These are phyloP conservation scores for Paspalum vaginatum DNA, from an alignment of 176 grass and related monocot genomes.

Conservation along the genomic window DNA sequence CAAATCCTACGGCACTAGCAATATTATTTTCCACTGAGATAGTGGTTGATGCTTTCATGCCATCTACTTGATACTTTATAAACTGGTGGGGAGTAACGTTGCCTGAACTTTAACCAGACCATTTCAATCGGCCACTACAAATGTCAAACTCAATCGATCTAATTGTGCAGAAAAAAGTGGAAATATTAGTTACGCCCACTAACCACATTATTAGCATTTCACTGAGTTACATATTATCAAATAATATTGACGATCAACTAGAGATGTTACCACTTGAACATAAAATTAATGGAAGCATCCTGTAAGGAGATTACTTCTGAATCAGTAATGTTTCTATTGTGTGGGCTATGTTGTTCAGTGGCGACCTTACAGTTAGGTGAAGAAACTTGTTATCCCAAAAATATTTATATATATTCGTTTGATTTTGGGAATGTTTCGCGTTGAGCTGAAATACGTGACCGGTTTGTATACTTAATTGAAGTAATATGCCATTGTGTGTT, in stretches of 20 bases:
- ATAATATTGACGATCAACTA: not conserved
- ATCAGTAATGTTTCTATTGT: too few species aligned
- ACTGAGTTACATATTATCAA: not conserved
- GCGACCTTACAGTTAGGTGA: too few species aligned
- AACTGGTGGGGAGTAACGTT: conserved; percentile 32
- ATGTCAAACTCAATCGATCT: conserved; percentile 29
- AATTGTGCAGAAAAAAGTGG: conserved; percentile 8
- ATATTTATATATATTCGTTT: too few species aligned
- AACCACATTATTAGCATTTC: not conserved
- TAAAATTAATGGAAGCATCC: too few species aligned
- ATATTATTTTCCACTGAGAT: conserved; percentile 52
- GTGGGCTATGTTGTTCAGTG: too few species aligned
- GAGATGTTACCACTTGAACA: too few species aligned
- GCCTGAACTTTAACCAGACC: conserved; percentile 33
- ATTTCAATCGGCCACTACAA: conserved; percentile 31
- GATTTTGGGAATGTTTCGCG: too few species aligned
- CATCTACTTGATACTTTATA: conserved; percentile 32
- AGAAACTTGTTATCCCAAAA: too few species aligned
- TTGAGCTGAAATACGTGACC: too few species aligned
- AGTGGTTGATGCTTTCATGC: conserved; percentile 27
- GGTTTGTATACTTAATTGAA: too few species aligned
- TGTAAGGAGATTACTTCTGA: too few species aligned
- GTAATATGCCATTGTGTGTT: too few species aligned
- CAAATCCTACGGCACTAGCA: conserved; percentile 42
- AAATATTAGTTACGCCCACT: conserved; percentile 11